Conservation (phyloP, 164 flowering plant species). For the Euptelea pleiosperma region DNA sequence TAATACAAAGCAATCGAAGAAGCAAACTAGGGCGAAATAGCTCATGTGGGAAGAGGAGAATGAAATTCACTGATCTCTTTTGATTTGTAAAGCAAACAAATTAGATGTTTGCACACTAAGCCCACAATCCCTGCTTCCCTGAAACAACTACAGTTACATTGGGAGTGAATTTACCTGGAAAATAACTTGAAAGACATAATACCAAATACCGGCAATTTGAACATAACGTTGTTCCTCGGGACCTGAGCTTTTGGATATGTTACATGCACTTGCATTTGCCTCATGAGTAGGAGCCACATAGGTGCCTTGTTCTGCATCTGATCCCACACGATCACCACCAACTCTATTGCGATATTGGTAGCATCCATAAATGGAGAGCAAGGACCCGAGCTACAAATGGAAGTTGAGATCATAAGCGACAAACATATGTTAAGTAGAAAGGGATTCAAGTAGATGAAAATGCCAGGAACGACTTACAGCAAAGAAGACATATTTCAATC, state of each 20-base stretch:
- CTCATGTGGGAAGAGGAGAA: too few species aligned
- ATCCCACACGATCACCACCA: slow-evolving; percentile 35
- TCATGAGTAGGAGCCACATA: slow-evolving; percentile 17
- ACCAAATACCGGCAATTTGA: slow-evolving; percentile 63
- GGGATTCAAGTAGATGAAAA: slow-evolving; percentile 2
- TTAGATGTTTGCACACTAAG: too few species aligned
- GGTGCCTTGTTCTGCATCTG: slow-evolving; percentile 54
- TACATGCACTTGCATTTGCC: slow-evolving; percentile 21
- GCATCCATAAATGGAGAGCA: slow-evolving; percentile 73
- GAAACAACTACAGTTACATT: too few species aligned
- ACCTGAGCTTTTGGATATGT: slow-evolving; percentile 19
- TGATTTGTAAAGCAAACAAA: too few species aligned
- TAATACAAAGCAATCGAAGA: too few species aligned
- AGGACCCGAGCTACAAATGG: slow-evolving; percentile 63
- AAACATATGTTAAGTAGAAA: background rate
- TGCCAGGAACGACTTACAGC: background rate
- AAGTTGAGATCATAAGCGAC: slow-evolving; percentile 3
- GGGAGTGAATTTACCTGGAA: slow-evolving; percentile 57
- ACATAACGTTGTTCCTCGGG: slow-evolving; percentile 16
- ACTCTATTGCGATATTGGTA: slow-evolving; percentile 44
- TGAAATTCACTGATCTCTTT: too few species aligned
- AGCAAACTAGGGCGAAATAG: too few species aligned
- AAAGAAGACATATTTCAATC: background rate
- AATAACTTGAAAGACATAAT: slow-evolving; percentile 68
- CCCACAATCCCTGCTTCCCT: too few species aligned